Base-by-base conservation (phyloP, 345 rosid species). In the Brassica incana region DNA sequence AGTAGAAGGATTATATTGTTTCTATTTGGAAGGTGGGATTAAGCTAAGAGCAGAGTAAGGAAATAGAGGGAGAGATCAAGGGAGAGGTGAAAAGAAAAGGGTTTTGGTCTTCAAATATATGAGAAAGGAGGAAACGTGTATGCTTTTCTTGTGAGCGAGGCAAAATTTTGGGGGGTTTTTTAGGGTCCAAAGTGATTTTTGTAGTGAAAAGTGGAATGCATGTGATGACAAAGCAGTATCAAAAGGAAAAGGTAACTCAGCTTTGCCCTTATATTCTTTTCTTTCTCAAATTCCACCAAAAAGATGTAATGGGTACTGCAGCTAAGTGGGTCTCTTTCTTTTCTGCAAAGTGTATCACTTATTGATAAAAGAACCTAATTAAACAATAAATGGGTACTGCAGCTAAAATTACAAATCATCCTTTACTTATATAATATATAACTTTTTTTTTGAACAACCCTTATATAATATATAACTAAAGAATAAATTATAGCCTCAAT, bases 121-220 rank as follows among this genome's bases (percentile, higher is more conserved):
- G 75, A 76, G 72, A 74, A 74, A 54, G 71, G 81, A 74, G 78
- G 84, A 69, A 64, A 82, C 68, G 70, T 71, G 83, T 85, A 86
- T 94, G 88, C 97, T 88, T 90, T 92, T 83, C 97, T 83, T 88
- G 89, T 60, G 66, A 77, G 82, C 67, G 88, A 88, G 94, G 90
- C 85, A 81, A 90, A 84, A 76, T 74, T 82, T 65, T 23, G 50
- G 77, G 69, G 54, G 30, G 3, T 45, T 65, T 71, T 76, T 72
- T 52, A 71, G 88, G 88, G 89, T 85, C 88, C 94, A 86, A 89
- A 89, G 91, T 86, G 85, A 89, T 86, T 86, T 82, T 85, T 84
- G 93, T 74, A 87, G 93, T 84, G 94, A 93, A 94, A 92, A 92
- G 98, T 88, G 97, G 92, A 87, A 79, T 86, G 91, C 98, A 92